Evolutionary conservation across 2,329 filamentous ascomycete species (phyloP), one percentile per base, ranked within the genome.

Genomic region (Penicillium fuscoglaucum): DNA sequence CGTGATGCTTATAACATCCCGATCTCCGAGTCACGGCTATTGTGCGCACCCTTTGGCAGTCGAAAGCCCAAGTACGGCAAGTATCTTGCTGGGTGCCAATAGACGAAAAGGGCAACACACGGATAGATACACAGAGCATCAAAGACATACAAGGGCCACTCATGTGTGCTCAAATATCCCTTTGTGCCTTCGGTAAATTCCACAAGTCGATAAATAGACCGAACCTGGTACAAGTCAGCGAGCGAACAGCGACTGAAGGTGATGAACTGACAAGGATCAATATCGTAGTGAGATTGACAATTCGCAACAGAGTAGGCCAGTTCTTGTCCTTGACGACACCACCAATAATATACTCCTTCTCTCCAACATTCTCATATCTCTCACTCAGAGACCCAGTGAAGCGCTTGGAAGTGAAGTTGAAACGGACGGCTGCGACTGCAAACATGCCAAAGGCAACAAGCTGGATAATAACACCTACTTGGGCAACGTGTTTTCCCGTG

Each of bases 131-230:
- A 67, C 4, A 70, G 58, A 0, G 73, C 72, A 58, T 82, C 80
- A 61, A 82, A 79, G 9, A 79, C 64, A 57, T 80, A 82, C 33
- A 78, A 52, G 7, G 72, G 69, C 72, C 74, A 76, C 66, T 82
- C 80, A 52, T 79, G 68, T 2, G 47, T 63, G 44, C 79, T 70
- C 19, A 77, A 62, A 55, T 80, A 81, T 0, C 77, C 79, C 7
- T 70, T 65, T 1, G 66, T 60, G 13, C 78, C 79, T 68, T 75
- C 69, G 2, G 71, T 71, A 58, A 81, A 83, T 68, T 84, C 82
- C 10, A 83, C 66, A 3, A 81, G 71, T 49, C 81, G 78, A 58
- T 78, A 82, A 15, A 81, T 58, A 9, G 77, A 80, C 13, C 81
- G 74, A 8, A 79, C 65, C 64, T 70, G 15, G 26, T 24, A 39